Conservation (phyloP, 2,329 filamentous ascomycete genomes). For the Aspergillus thermomutatus region DNA sequence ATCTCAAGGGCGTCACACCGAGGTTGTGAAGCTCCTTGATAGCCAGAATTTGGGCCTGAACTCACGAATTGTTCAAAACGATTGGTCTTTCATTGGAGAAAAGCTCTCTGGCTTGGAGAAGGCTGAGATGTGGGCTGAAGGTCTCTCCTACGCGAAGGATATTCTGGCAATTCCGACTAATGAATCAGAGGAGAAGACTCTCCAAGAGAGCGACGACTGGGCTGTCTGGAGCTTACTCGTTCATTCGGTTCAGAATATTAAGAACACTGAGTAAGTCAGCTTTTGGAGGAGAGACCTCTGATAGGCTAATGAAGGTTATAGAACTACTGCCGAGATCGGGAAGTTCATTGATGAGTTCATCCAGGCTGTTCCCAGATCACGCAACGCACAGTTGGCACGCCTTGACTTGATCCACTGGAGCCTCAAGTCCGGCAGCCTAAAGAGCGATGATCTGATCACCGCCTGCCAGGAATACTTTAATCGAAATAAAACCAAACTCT, state of each 20-base stretch:
- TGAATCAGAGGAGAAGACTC: slow-evolving; percentile 23
- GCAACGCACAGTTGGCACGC: slow-evolving; percentile 40
- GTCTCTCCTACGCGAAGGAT: slow-evolving; percentile 32
- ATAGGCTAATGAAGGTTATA: slow-evolving; percentile 18
- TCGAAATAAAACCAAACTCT: slow-evolving; percentile 40
- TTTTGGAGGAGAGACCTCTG: neutral
- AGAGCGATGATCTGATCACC: slow-evolving; percentile 31
- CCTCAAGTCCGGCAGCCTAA: slow-evolving; percentile 23
- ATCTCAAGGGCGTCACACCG: slow-evolving; percentile 36
- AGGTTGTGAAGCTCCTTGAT: slow-evolving; percentile 42
- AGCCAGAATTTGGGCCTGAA: slow-evolving; percentile 40
- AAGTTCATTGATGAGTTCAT: slow-evolving; percentile 36
- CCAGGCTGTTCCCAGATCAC: slow-evolving; percentile 34
- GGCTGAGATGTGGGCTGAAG: slow-evolving; percentile 38
- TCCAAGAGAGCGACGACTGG: slow-evolving; percentile 44
- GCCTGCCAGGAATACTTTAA: slow-evolving; percentile 42
- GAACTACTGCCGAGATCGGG: slow-evolving; percentile 27
- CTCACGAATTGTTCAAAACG: slow-evolving; percentile 43
- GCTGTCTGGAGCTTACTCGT: slow-evolving; percentile 45
- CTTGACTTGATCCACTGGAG: slow-evolving; percentile 29
- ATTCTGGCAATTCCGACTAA: slow-evolving; percentile 35
- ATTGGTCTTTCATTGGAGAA: slow-evolving; percentile 39
- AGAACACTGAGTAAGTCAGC: slow-evolving; percentile 32
- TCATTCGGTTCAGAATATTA: slow-evolving; percentile 29
- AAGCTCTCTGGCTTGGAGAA: slow-evolving; percentile 39